phyloP scores from a whole-genome alignment of 1,284 basidiomycete species.

The Somion occarium region DNA sequence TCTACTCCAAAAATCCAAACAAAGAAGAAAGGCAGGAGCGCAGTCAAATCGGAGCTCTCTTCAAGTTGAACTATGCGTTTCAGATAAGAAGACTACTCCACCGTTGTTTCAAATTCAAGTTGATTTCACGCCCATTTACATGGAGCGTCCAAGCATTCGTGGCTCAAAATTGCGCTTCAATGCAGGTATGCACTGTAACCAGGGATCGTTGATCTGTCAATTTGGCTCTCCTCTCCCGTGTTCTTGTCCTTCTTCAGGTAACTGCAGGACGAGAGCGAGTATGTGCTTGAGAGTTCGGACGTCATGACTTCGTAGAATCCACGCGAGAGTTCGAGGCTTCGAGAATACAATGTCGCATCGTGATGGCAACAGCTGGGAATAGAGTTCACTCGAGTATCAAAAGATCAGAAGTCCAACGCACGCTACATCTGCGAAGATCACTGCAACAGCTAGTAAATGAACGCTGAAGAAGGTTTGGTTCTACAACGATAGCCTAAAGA shows the following conservation, averaged over 20 bases:
- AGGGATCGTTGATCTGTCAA: background rate
- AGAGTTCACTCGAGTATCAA: background rate
- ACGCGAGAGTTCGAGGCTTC: background rate
- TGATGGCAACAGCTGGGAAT: background rate
- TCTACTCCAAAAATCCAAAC: background rate
- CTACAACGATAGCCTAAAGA: constrained; percentile 16
- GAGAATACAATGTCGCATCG: background rate
- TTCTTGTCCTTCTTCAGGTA: background rate
- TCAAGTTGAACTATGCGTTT: too few species aligned
- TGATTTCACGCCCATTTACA: too few species aligned
- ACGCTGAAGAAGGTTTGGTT: background rate
- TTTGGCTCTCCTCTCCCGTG: background rate
- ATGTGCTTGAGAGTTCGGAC: too few species aligned
- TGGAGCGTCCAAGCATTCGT: too few species aligned
- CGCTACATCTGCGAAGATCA: background rate
- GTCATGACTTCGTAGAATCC: background rate
- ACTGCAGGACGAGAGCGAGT: background rate
- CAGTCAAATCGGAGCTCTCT: too few species aligned
- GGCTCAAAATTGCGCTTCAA: too few species aligned
- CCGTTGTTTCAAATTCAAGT: too few species aligned
- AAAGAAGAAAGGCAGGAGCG: background rate
- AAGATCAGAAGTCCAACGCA: constrained; percentile 8
- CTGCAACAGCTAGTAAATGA: background rate
- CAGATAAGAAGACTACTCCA: too few species aligned
- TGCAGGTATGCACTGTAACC: background rate